Conservation (phyloP, 192 early-diverging fungal genomes). For the Coemansia sp. region DNA sequence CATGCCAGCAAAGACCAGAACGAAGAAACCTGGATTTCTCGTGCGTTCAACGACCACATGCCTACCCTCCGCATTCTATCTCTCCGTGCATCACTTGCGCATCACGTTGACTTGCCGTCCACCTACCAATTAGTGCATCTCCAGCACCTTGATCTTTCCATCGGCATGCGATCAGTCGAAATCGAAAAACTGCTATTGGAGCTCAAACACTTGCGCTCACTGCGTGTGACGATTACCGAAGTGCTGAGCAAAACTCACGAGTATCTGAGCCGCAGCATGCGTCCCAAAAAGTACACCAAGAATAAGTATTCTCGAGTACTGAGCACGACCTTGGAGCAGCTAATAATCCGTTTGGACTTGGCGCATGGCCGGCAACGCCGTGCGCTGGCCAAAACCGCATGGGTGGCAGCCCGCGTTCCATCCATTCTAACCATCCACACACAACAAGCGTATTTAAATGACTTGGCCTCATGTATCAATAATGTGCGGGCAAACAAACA, state of each 20-base stretch:
- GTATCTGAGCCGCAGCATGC: slow-evolving; percentile 26
- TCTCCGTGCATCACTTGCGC: neutral
- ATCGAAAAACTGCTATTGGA: slow-evolving; percentile 24
- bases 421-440: slow-evolving; percentile 23
- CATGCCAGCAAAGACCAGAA: slow-evolving; percentile 6
- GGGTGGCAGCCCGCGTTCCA: slow-evolving; percentile 21
- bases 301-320: neutral
- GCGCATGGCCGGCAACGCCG: slow-evolving; percentile 3
- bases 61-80: slow-evolving; percentile 11
- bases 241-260: slow-evolving; percentile 30
- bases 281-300: slow-evolving; percentile 18
- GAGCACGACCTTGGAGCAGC: slow-evolving; percentile 14
- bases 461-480: slow-evolving; percentile 10
- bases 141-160: slow-evolving; percentile 14
- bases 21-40: slow-evolving; percentile 20
- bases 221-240: slow-evolving; percentile 22
- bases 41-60: neutral
- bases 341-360: slow-evolving; percentile 15
- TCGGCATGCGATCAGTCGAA: slow-evolving; percentile 27
- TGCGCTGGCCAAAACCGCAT: slow-evolving; percentile 26
- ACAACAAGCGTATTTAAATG: slow-evolving; percentile 10
- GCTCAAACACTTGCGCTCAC: slow-evolving; percentile 11
- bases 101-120: slow-evolving; percentile 15
- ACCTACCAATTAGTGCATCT: slow-evolving; percentile 4
- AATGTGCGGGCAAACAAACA: slow-evolving; percentile 7